Percentiles rank a stretch among this genome's conserved stretches.
Evolutionary conservation across 352 stramenopile species (phyloP).

Genomic region (Saprolegnia parasitica): DNA sequence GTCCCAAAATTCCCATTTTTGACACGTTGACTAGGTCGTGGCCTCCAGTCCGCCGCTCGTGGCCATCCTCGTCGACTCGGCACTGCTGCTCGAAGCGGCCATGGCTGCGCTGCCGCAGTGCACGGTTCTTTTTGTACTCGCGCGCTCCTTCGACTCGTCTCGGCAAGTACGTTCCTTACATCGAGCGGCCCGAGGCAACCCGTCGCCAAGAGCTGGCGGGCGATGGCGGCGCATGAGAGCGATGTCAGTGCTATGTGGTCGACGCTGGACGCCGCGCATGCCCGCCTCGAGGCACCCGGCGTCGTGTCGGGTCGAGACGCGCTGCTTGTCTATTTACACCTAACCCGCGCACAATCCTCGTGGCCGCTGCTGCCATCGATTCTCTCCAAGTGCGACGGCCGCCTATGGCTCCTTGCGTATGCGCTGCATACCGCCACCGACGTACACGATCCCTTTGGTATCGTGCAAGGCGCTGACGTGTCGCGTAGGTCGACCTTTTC

Average conservation of each 20-base stretch:
- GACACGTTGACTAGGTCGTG: background rate
- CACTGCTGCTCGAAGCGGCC: background rate
- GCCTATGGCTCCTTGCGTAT: constrained; percentile 1
- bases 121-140: background rate
- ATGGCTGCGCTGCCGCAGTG: background rate
- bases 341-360: background rate
- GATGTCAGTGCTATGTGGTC: background rate
- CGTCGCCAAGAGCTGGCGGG: background rate
- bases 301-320: background rate
- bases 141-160: constrained; percentile 8
- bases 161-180: background rate
- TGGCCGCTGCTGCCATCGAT: background rate
- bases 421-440: background rate
- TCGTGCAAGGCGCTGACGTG: background rate
- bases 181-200: background rate
- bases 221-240: background rate
- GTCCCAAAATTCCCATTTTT: too few relatives aligned
- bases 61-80: constrained; percentile 12
- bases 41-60: constrained; percentile 2
- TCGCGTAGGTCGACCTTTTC: background rate
- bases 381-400: background rate
- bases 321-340: background rate
- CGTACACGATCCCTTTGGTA: background rate
- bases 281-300: background rate
- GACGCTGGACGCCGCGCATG: background rate